Percentiles rank a stretch among this genome's conserved stretches.
phyloP scores from a whole-genome alignment of 768 basidiomycete genomes.

The Postia placenta region DNA sequence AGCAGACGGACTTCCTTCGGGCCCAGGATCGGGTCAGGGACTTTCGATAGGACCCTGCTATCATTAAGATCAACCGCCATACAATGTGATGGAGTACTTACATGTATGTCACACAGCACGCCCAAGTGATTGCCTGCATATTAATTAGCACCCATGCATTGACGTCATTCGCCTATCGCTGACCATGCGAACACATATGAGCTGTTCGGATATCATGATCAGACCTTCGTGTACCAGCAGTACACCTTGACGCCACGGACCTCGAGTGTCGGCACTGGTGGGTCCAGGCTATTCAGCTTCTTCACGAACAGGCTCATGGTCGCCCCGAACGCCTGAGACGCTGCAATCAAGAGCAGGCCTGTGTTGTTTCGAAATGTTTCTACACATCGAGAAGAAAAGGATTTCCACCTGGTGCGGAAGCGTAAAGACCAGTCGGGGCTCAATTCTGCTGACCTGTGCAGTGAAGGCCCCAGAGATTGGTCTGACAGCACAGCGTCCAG shows the following conservation, averaged over 20 bases:
- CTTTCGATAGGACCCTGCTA: constrained; percentile 29
- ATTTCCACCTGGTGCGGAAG: neutral
- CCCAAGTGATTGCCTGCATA: constrained; percentile 42
- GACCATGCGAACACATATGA: constrained; percentile 58
- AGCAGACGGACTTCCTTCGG: constrained; percentile 61
- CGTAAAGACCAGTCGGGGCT: neutral
- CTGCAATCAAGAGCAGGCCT: constrained; percentile 54
- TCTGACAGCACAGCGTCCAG: neutral
- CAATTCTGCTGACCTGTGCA: no score
- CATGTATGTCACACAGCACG: constrained; percentile 50
- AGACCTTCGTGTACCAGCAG: no score
- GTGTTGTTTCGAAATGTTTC: constrained; percentile 34
- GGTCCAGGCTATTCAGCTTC: constrained; percentile 46
- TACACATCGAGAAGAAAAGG: neutral
- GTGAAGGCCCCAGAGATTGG: no score
- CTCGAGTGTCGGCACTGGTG: constrained; percentile 52
- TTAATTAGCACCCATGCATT: no score
- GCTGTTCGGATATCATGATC: constrained; percentile 26
- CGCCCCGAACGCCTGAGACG: constrained; percentile 53
- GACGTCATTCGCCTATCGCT: constrained; percentile 9
- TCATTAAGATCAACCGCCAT: neutral
- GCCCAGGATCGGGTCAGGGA: constrained; percentile 58
- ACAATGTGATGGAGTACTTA: constrained; percentile 14
- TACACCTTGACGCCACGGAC: no score
- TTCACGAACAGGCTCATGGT: constrained; percentile 61